These are phyloP conservation scores for Crithidia thermophila DNA, from an alignment of 208 protist species.

Conservation along the genomic window DNA sequence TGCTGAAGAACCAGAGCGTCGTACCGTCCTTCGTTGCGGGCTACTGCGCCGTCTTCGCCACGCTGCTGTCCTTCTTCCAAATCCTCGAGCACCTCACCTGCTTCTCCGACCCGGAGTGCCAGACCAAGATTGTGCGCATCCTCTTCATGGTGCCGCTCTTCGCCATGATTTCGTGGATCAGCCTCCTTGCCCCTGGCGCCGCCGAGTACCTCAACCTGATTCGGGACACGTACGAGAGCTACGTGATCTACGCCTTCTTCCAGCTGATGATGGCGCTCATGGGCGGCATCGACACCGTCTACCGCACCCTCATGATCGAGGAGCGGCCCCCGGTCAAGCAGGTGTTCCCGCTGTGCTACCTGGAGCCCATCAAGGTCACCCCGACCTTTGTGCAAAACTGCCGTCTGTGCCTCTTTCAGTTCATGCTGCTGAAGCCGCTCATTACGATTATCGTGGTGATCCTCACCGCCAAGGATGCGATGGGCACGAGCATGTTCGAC, in stretches of 20 bases:
- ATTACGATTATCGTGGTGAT: conserved; percentile 83
- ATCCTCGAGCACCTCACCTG: conserved; percentile 92
- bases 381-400: conserved; percentile 90
- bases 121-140: conserved; percentile 93
- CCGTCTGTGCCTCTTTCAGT: conserved; percentile 90
- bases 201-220: conserved; percentile 92
- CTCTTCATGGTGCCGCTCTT: conserved; percentile 95
- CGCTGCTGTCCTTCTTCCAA: conserved; percentile 84
- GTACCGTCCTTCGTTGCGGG: conserved; percentile 82
- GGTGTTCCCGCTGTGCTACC: conserved; percentile 82
- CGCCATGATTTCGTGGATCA: conserved; percentile 88
- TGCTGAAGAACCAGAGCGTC: conserved; percentile 46
- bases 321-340: conserved; percentile 77
- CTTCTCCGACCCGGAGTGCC: conserved; percentile 90
- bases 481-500: conserved; percentile 75
- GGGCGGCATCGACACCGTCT: conserved; percentile 87
- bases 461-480: conserved; percentile 69
- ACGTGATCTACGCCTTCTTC: conserved; percentile 95
- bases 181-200: conserved; percentile 59
- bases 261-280: conserved; percentile 93
- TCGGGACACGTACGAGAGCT: conserved; percentile 94
- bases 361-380: conserved; percentile 84
- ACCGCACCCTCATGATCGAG: conserved; percentile 85
- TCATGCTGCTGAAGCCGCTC: conserved; percentile 92
- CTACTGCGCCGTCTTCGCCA: conserved; percentile 92